Conservation (phyloP, 169 alveolate species). For the Plasmodium malariae region DNA sequence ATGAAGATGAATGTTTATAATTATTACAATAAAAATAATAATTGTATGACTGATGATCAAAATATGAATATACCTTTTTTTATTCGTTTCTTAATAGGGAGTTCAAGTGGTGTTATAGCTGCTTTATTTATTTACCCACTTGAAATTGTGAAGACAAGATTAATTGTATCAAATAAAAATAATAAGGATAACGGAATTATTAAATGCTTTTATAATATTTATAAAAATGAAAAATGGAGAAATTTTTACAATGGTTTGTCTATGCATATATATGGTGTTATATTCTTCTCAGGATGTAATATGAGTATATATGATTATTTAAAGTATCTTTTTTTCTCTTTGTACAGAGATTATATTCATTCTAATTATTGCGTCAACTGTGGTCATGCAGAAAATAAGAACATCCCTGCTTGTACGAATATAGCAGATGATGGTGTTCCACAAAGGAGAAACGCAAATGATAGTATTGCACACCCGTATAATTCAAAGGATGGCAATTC, state of each 20-base stretch:
- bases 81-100: slow-evolving; percentile 65
- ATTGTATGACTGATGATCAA: neutral
- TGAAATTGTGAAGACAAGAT: slow-evolving; percentile 63
- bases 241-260: slow-evolving; percentile 56
- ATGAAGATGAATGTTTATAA: slow-evolving; percentile 60
- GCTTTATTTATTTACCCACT: slow-evolving; percentile 56
- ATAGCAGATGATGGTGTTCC: no score
- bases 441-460: no score
- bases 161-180: slow-evolving; percentile 62
- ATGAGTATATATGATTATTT: slow-evolving; percentile 74
- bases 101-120: slow-evolving; percentile 75
- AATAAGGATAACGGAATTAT: slow-evolving; percentile 38
- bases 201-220: slow-evolving; percentile 49
- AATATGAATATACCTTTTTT: slow-evolving; percentile 52
- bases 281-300: slow-evolving; percentile 60
- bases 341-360: slow-evolving; percentile 60
- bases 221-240: slow-evolving; percentile 35
- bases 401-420: neutral
- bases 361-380: slow-evolving; percentile 14
- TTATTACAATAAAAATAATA: slow-evolving; percentile 14
- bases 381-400: neutral
- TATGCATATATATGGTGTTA: slow-evolving; percentile 64
- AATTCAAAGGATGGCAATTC: neutral
- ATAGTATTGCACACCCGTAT: neutral
- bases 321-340: slow-evolving; percentile 47